Evolutionary conservation across 2,329 filamentous ascomycete species (phyloP).

Genomic region (Albophoma yamanashiensis): DNA sequence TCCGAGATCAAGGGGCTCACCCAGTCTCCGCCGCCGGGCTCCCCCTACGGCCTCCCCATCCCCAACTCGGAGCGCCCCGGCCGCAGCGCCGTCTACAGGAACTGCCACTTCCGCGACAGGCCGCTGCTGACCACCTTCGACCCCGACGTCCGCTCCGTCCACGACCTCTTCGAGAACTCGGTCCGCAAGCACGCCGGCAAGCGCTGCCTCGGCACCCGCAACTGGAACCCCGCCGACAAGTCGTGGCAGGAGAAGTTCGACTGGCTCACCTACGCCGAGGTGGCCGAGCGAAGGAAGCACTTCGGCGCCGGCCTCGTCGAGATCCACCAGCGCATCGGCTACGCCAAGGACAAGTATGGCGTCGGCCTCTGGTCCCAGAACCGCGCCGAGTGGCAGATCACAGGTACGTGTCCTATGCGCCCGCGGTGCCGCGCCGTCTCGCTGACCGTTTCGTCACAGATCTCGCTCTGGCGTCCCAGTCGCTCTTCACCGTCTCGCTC

Average conservation of each 20-base stretch:
- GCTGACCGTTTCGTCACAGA: conserved; percentile 37
- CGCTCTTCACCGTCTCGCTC: conserved; percentile 81
- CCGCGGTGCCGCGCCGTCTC: neutral
- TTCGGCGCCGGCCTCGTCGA: conserved; percentile 79
- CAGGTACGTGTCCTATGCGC: conserved; percentile 34
- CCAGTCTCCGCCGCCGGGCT: conserved; percentile 57
- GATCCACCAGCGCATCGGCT: conserved; percentile 62
- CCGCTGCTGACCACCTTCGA: conserved; percentile 62
- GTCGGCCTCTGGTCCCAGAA: conserved; percentile 84
- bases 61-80: conserved; percentile 64
- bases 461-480: conserved; percentile 76
- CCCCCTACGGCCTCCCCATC: conserved; percentile 68
- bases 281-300: conserved; percentile 70
- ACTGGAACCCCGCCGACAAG: conserved; percentile 66
- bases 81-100: conserved; percentile 68
- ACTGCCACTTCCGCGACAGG: conserved; percentile 66
- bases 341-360: conserved; percentile 53
- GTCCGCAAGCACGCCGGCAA: conserved; percentile 52
- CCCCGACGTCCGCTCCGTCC: conserved; percentile 57
- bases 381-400: conserved; percentile 78
- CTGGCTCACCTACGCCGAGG: conserved; percentile 74
- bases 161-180: conserved; percentile 70
- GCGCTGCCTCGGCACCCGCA: conserved; percentile 68
- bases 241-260: conserved; percentile 63
- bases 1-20: conserved; percentile 43